These are phyloP conservation scores for Parmales sp. DNA, from an alignment of 108 stramenopile species.

Conservation along the genomic window DNA sequence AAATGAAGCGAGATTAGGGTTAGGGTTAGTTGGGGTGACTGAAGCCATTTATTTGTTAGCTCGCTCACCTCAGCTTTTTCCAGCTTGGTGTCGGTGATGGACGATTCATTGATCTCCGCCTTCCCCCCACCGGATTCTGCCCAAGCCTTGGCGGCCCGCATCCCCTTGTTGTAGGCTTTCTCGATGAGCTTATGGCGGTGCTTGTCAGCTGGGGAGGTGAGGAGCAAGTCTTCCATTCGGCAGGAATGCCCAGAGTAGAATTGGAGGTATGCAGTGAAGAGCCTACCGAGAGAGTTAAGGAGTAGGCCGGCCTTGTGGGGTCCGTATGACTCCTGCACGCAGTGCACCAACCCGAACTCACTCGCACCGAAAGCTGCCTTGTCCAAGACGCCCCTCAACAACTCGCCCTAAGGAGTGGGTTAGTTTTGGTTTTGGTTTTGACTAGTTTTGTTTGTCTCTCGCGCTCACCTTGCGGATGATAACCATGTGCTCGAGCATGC, in stretches of 20 bases:
- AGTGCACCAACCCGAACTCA: constrained; percentile 87
- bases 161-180: constrained; percentile 67
- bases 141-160: constrained; percentile 77
- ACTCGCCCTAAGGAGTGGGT: too few species aligned
- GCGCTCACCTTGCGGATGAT: constrained; percentile 80
- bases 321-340: constrained; percentile 93
- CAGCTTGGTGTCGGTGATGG: constrained; percentile 36
- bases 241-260: constrained; percentile 93
- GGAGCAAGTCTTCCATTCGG: constrained; percentile 88
- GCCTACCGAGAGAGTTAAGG: constrained; percentile 79
- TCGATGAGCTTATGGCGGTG: constrained; percentile 52
- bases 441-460: too few species aligned
- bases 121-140: constrained; percentile 83
- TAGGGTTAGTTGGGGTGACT: too few species aligned
- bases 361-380: constrained; percentile 91
- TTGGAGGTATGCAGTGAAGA: constrained; percentile 90
- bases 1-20: too few species aligned
- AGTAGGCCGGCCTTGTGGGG: constrained; percentile 72
- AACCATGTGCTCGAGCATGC: constrained; percentile 79
- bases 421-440: too few species aligned
- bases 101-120: constrained; percentile 55
- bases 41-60: too few species aligned
- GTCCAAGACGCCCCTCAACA: constrained; percentile 90
- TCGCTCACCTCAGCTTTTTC: too few species aligned
- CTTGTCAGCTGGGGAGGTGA: constrained; percentile 72